A percentile compares a stretch with the other conserved stretches of the same genome.
Conservation (phyloP, 805 yeast species). For the Yamadazyma tumulicola region DNA sequence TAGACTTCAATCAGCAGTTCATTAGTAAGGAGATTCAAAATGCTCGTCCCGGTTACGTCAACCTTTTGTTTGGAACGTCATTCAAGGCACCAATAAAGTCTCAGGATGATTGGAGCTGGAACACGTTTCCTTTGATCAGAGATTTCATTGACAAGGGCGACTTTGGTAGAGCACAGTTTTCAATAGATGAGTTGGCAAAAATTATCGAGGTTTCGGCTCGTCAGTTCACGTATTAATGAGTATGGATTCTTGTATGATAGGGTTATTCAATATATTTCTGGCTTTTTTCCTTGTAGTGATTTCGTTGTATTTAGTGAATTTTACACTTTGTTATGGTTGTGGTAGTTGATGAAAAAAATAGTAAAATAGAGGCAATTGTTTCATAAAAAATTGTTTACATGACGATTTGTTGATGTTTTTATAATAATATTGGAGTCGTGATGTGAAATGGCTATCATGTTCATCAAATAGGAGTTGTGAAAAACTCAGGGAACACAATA, state of each 20-base stretch:
- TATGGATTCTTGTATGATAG: slow-evolving; percentile 1
- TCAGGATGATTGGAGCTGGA: slow-evolving; percentile 43
- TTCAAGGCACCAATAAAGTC: slow-evolving; percentile 47
- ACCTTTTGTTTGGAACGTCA: slow-evolving; percentile 68
- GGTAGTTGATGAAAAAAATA: too few species aligned
- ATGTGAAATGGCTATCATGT: too few species aligned
- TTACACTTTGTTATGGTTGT: not conserved
- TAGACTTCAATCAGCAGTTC: slow-evolving; percentile 52
- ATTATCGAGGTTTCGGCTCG: slow-evolving; percentile 6
- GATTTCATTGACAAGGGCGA: slow-evolving; percentile 56
- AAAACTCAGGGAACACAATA: too few species aligned
- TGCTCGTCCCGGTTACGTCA: slow-evolving; percentile 62
- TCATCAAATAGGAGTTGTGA: too few species aligned
- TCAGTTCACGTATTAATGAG: slow-evolving; percentile 3
- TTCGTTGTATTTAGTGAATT: not conserved
- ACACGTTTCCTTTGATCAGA: slow-evolving; percentile 73
- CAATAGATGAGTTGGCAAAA: slow-evolving; percentile 42
- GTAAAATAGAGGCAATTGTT: too few species aligned
- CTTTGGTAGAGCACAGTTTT: slow-evolving; percentile 52
- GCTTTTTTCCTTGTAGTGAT: not conserved
- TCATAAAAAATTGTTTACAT: too few species aligned
- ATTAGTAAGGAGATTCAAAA: slow-evolving; percentile 36
- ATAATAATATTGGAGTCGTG: too few species aligned
- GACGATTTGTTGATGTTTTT: too few species aligned
- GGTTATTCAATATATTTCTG: too few species aligned